Conservation (phyloP, 305 asterid species). For the Andrographis paniculata region DNA sequence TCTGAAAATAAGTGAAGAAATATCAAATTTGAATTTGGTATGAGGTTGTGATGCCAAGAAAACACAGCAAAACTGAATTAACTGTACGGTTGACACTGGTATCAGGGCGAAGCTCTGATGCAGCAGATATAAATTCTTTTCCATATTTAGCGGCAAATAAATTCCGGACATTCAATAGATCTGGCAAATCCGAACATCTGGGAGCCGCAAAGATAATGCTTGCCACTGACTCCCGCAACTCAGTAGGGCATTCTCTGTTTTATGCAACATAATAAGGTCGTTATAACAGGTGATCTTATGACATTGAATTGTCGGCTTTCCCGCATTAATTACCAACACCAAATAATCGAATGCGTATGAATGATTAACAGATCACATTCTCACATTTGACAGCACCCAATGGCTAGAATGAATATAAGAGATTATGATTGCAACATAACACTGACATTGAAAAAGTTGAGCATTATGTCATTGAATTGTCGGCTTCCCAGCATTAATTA, state of each 20-base stretch:
- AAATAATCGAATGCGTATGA: too few species aligned
- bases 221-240: constrained; percentile 78
- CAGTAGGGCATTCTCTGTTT: constrained; percentile 81
- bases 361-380: too few species aligned
- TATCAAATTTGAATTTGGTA: constrained; percentile 2
- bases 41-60: constrained; percentile 8
- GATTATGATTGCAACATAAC: too few species aligned
- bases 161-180: constrained; percentile 63
- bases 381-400: too few species aligned
- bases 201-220: constrained; percentile 90
- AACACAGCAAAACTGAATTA: constrained; percentile 22
- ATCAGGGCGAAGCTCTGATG: constrained; percentile 91
- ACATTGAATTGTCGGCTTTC: too few species aligned
- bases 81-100: constrained; percentile 91
- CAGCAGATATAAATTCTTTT: constrained; percentile 84
- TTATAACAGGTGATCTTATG: background rate
- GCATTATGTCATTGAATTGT: too few species aligned
- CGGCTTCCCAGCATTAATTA: too few species aligned
- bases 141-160: constrained; percentile 79
- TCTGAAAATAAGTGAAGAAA: constrained; percentile 32
- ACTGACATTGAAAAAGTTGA: too few species aligned
- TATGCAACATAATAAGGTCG: constrained; percentile 1
- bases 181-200: constrained; percentile 92
- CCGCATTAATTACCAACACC: too few species aligned
- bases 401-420: too few species aligned